Percentiles rank a stretch among this genome's conserved stretches.
Conservation (phyloP, 108 stramenopile species). For the Stephanodiscus minutulus region DNA sequence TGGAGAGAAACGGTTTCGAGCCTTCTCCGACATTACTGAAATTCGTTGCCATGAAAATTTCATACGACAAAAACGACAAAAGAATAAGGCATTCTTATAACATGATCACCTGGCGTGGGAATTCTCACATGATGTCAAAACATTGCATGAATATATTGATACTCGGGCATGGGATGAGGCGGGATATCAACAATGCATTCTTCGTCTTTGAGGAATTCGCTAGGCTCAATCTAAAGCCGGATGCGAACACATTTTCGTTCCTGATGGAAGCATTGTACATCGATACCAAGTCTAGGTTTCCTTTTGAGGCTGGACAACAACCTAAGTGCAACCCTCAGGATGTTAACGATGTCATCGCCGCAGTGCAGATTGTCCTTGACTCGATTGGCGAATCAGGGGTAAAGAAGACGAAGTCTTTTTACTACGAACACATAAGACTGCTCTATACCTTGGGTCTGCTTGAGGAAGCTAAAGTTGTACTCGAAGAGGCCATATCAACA, state of each 20-base stretch:
- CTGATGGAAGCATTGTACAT: constrained; percentile 60
- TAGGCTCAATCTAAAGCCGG: constrained; percentile 38
- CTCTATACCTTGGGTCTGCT: constrained; percentile 26
- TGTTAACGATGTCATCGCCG: constrained; percentile 24
- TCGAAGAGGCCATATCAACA: constrained; percentile 28
- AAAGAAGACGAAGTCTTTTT: constrained; percentile 25
- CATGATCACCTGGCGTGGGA: constrained; percentile 27
- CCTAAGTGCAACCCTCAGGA: constrained; percentile 16
- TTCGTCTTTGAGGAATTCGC: constrained; percentile 41
- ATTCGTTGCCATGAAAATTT: constrained; percentile 41
- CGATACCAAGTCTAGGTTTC: constrained; percentile 19
- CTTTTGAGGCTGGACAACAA: background rate
- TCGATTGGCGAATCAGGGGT: constrained; percentile 63
- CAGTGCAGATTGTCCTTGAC: constrained; percentile 37
- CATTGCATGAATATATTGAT: constrained; percentile 49
- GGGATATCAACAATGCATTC: constrained; percentile 41
- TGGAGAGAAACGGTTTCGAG: constrained; percentile 63
- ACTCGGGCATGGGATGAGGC: constrained; percentile 38
- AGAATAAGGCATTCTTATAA: constrained; percentile 34
- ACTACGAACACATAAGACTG: constrained; percentile 36
- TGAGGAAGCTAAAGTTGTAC: constrained; percentile 29
- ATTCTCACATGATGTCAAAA: constrained; percentile 22
- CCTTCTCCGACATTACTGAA: constrained; percentile 61
- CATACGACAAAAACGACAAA: constrained; percentile 30
- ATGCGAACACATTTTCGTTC: constrained; percentile 68